Conservation (phyloP, 441 rosid species). For the Jatropha multifida region DNA sequence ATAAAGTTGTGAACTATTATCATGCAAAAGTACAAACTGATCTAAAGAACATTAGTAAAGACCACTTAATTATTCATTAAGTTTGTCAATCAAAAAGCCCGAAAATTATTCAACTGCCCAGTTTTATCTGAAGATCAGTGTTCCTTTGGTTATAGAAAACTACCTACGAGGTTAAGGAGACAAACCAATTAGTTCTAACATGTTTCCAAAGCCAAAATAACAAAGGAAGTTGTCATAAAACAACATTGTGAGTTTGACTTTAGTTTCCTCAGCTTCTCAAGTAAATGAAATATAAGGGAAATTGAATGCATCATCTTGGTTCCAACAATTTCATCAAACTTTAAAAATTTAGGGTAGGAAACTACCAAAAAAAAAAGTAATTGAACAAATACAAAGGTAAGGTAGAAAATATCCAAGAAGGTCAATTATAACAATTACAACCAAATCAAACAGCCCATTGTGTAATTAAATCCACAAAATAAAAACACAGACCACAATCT, state of each 20-base stretch:
- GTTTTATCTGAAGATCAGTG: neutral
- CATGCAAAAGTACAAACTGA: neutral
- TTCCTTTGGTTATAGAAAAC: neutral
- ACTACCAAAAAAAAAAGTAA: neutral
- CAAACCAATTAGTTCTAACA: neutral
- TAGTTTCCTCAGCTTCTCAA: neutral
- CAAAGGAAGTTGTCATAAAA: neutral
- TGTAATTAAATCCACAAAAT: neutral
- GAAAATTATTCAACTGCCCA: neutral
- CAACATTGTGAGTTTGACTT: neutral
- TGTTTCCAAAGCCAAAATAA: neutral
- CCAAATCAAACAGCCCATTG: neutral
- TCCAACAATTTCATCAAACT: neutral
- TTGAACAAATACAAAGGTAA: neutral
- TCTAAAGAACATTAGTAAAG: neutral
- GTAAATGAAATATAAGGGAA: neutral
- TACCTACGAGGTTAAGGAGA: neutral
- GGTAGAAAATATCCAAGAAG: neutral
- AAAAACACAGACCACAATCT: neutral
- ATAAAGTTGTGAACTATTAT: neutral
- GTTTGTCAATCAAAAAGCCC: neutral
- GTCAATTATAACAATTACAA: neutral
- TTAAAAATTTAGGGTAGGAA: neutral
- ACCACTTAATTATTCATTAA: neutral
- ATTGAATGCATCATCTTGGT: neutral